phyloP scores from a whole-genome alignment of 2,329 filamentous ascomycete genomes.

The Aaosphaeria arxii region DNA sequence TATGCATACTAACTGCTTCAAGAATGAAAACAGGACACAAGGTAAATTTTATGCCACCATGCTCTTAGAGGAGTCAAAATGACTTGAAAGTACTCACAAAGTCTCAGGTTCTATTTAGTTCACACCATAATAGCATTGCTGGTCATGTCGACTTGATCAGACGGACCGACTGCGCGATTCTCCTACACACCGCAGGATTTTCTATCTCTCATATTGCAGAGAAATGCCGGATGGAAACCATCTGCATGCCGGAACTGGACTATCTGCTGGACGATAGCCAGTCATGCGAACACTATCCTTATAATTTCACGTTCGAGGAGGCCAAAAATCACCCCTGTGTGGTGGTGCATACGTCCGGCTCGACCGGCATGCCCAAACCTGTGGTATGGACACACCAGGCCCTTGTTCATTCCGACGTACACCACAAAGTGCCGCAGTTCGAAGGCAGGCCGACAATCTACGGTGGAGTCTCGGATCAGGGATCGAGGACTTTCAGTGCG shows the following conservation, averaged over 20 bases:
- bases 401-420: conserved; percentile 13
- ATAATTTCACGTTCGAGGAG: conserved; percentile 25
- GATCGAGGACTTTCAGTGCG: conserved; percentile 13
- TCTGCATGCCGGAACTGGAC: conserved; percentile 24
- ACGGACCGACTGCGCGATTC: conserved; percentile 21
- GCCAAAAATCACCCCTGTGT: conserved; percentile 28
- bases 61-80: not conserved
- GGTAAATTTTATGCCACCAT: conserved; percentile 9
- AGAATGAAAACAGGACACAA: conserved; percentile 44
- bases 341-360: conserved; percentile 37
- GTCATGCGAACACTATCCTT: conserved; percentile 15
- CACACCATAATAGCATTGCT: conserved; percentile 22
- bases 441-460: conserved; percentile 17
- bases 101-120: conserved; percentile 21
- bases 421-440: conserved; percentile 15
- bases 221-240: conserved; percentile 18
- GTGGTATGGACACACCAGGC: conserved; percentile 27
- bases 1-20: not conserved
- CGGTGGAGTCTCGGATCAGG: conserved; percentile 6
- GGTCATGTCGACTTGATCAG: conserved; percentile 22
- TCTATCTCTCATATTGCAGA: conserved; percentile 19
- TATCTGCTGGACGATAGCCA: conserved; percentile 14
- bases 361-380: conserved; percentile 38
- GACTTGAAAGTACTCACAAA: not conserved
- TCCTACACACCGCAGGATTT: conserved; percentile 22